Evolutionary conservation across 176 grass and related monocot genomes (phyloP), one percentile per base, ranked within the genome.

Genomic region (Hsuehochloa calcarea): DNA sequence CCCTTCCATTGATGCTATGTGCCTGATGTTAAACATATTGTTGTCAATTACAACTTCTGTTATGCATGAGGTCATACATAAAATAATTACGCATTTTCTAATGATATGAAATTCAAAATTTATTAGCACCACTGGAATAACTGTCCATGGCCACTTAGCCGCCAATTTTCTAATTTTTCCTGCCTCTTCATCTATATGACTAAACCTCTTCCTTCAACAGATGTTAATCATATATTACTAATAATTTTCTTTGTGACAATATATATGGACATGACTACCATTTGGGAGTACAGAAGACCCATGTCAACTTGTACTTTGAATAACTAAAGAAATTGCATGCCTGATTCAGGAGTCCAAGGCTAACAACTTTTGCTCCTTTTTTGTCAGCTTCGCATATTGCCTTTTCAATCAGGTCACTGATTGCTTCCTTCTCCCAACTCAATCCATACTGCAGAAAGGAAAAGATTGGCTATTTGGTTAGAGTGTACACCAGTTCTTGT

Each of bases 311-410:
- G 12, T 54, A 20, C 3, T 44, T 61, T 35, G 31, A 85, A 35
- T 67, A 68, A 67, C 1, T 5, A 19, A 60, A n/a, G 3, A 81
- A 68, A 75, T 47, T 10, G 12, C 50, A 68, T 88, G 68, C 95
- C 91, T 95, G 95, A 77, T 95, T 97, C 37, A 97, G 78, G 41
- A 97, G 93, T 50, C 85, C 95, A 74, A 97, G 82, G 89, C 87
- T 93, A 52, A 97, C 78, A 85, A 95, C 89, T 91, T 95, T 93
- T 34, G 89, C 86, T 77, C 92, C 91, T 83, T 78, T 95, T 49
- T 88, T 58, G 7, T 92, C 91, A 73, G 92, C 95, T 37, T 95
- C 92, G 70, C 77, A 75, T 87, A 97, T 95, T 5, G 95, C 87
- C 85, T 95, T 95, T 75, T 93, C 91, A 70, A 97, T 88, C 27